Evolutionary conservation across 2,329 filamentous ascomycete species (phyloP).

Genomic region (Corynespora cassiicola): DNA sequence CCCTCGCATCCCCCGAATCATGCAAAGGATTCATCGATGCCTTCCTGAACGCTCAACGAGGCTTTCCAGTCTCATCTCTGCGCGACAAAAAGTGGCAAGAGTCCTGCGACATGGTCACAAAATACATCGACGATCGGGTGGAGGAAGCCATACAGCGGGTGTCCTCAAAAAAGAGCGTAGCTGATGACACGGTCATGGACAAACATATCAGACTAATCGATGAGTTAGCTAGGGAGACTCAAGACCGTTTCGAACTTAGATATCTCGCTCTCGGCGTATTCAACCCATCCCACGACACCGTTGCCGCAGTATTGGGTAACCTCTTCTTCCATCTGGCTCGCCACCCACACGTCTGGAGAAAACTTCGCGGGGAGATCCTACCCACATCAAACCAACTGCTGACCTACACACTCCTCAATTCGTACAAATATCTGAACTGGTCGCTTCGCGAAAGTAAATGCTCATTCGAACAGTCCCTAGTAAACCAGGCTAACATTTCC

Average conservation of each 20-base stretch:
- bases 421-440: conserved; percentile 20
- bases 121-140: conserved; percentile 9
- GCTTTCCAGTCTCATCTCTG: too few species aligned
- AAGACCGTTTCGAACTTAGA: conserved; percentile 17
- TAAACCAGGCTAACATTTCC: conserved; percentile 53
- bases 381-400: conserved; percentile 9
- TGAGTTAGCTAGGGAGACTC: conserved; percentile 20
- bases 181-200: conserved; percentile 15
- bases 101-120: background rate
- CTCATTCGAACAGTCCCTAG: conserved; percentile 6
- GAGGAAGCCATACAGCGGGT: conserved; percentile 6
- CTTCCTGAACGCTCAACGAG: conserved; percentile 15
- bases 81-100: background rate
- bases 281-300: conserved; percentile 19
- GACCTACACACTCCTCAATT: conserved; percentile 21
- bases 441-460: conserved; percentile 16
- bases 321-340: conserved; percentile 21
- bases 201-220: conserved; percentile 42
- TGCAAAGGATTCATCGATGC: conserved; percentile 18
- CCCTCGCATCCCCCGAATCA: conserved; percentile 5
- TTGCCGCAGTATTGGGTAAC: conserved; percentile 21
- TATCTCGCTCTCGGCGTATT: conserved; percentile 23
- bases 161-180: background rate
- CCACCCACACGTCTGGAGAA: conserved; percentile 15
- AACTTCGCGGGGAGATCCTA: conserved; percentile 19